Base-by-base conservation (phyloP, 2,329 filamentous ascomycete genomes). In the Penicillium decumbens region DNA sequence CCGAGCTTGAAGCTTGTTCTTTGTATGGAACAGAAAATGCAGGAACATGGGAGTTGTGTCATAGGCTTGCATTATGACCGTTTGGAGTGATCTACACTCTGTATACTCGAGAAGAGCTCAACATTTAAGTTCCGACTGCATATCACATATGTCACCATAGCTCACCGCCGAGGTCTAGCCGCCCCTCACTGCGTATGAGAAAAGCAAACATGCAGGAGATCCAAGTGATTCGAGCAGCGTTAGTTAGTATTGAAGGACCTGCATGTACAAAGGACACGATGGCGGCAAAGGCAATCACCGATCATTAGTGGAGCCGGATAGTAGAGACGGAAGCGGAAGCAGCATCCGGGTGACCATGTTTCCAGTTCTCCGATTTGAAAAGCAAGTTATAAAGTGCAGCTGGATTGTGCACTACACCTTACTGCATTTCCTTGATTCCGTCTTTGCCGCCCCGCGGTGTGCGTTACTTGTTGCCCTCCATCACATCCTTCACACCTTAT, bases 321-420 rank as follows among this genome's bases (percentile, higher is more conserved):
- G 27, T 32, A 29, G 23, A 53, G 43, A 50, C 64, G 65, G 65
- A 65, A 54, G 53, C 60, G 56, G 60, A 60, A 47, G 37, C 39
- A 24, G 12, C 41, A 45, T 51, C 48, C 50, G 49, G 54, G 45
- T 48, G 54, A 49, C 55, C 54, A 51, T 44, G 20, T 49, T 49
- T 43, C 43, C 35, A 39, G 39, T 28, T 28, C 29, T 41, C 46
- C 38, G 40, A 49, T 51, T 49, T 29, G 42, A 39, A 6, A 7
- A 12, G 13, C 23, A 13, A 27, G 18, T 49, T 60, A 59, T 59
- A 59, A 56, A 56, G 51, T 50, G 45, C 39, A 46, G 24, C n/a
- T 40, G 12, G n/a, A 32, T 41, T 25, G 41, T 44, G 35, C 12
- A 25, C 27, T 12, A 15, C 24, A 18, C 27, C 39, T 32, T 42